Evolutionary conservation across 2,329 filamentous ascomycete genomes (phyloP), one percentile per base, ranked within the genome.

Genomic region (Cercospora janseana): DNA sequence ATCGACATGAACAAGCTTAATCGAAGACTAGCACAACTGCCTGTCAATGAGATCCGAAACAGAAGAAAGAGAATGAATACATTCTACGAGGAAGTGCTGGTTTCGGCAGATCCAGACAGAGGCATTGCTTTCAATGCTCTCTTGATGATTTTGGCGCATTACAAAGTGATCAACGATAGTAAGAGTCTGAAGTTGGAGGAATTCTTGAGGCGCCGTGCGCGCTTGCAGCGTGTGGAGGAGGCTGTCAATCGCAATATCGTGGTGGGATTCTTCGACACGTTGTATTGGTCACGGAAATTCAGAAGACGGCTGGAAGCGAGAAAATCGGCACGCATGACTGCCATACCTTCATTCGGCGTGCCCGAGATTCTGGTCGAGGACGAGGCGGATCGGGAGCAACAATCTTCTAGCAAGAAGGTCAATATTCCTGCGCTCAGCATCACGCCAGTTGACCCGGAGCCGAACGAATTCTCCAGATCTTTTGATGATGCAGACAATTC

Each of bases 161-260:
- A 98, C 77, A 98, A 97, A 64, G 90, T 98, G 64, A 98, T 98
- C 68, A 95, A 86, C 60, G 93, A 98, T 70, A 96, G 86, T 74
- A 96, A 96, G 77, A 95, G 90, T 70, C 74, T 98, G 65, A 89
- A 88, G 55, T 79, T 98, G 2, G 93, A 98, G 64, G 93, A 98
- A 66, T 98, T 95, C 69, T 72, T 98, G 49, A 86, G 92, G 51
- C 88, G 94, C 28, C 85, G 92, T 55, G 89, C 91, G 24, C 83
- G 92, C 46, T 77, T 98, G 40, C 92, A 97, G 68, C 86, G 92
- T 54, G 92, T 98, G 1, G 89, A 98, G 62, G 92, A 98, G 70
- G 89, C 93, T 60, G 89, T 97, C 34, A 86, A 89, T 51, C 83
- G 94, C 51, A 87, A 92, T 56, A 83, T 91, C 21, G 93, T 98